These are phyloP conservation scores for Tuber aestivum DNA, from an alignment of 495 filamentous ascomycete species.

Conservation along the genomic window DNA sequence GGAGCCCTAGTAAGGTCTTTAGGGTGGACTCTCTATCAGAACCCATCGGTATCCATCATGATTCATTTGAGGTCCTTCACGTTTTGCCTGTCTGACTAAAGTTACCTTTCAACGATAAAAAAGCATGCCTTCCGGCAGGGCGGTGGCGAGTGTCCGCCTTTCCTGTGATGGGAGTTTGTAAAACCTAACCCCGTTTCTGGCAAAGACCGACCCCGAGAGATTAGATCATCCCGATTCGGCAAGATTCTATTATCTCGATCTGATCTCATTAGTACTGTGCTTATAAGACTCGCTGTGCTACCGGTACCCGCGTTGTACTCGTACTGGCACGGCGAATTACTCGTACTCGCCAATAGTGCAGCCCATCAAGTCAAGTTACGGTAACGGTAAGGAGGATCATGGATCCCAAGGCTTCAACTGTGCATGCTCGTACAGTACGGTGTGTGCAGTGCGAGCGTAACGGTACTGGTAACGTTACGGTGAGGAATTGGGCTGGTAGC, in stretches of 20 bases:
- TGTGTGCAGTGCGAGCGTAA: neutral
- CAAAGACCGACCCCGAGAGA: neutral
- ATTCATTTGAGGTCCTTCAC: neutral
- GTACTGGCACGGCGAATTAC: too few species aligned
- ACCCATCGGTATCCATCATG: neutral
- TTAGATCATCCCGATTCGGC: neutral
- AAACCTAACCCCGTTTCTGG: neutral
- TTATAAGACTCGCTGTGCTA: neutral
- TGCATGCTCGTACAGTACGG: neutral
- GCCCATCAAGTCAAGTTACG: neutral
- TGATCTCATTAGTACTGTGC: neutral
- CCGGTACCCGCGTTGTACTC: too few species aligned
- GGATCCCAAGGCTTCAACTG: neutral
- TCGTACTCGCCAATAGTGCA: too few species aligned
- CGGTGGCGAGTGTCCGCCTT: neutral
- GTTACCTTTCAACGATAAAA: neutral
- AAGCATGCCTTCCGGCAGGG: neutral
- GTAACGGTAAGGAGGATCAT: neutral
- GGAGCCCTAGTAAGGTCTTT: neutral
- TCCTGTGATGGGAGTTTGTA: neutral
- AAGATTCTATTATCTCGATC: neutral
- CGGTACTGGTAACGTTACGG: neutral
- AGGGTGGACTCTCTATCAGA: neutral
- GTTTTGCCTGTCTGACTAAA: neutral
- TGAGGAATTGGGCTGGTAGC: neutral